These are phyloP conservation scores for Pluteus cervinus DNA, from an alignment of 768 basidiomycete genomes.

Conservation along the genomic window DNA sequence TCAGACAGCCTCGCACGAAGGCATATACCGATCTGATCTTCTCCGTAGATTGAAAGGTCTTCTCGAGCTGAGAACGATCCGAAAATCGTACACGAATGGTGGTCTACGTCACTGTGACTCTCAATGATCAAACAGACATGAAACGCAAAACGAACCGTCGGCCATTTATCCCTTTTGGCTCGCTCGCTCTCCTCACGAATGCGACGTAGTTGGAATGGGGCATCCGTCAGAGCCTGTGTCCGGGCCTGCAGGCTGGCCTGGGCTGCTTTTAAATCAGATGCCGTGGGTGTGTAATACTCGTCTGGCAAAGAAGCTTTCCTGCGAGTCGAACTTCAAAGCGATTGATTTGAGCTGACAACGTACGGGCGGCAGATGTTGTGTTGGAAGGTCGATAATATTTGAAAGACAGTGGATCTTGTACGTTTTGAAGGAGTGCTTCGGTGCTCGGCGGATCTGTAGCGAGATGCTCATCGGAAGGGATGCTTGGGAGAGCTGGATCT, in stretches of 20 bases:
- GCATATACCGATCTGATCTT: slow-evolving; percentile 83
- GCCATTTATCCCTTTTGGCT: slow-evolving; percentile 63
- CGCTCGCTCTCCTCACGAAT: slow-evolving; percentile 57
- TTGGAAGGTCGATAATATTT: slow-evolving; percentile 44
- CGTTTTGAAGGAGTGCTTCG: background rate
- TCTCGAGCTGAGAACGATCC: slow-evolving; percentile 79
- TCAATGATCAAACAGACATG: slow-evolving; percentile 1
- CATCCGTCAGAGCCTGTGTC: slow-evolving; percentile 56
- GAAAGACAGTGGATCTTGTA: slow-evolving; percentile 20
- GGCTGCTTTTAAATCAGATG: slow-evolving; percentile 63
- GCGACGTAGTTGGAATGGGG: slow-evolving; percentile 63
- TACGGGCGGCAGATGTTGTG: slow-evolving; percentile 24
- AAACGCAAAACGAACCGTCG: slow-evolving; percentile 41
- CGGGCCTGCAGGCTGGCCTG: slow-evolving; percentile 59
- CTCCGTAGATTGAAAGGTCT: slow-evolving; percentile 66
- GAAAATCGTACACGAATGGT: slow-evolving; percentile 77
- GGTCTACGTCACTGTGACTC: slow-evolving; percentile 41
- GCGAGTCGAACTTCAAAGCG: slow-evolving; percentile 8
- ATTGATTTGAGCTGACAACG: slow-evolving; percentile 13
- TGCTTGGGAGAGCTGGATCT: too few relatives aligned
- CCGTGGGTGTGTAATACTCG: slow-evolving; percentile 66
- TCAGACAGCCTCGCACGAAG: slow-evolving; percentile 67
- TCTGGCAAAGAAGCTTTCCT: slow-evolving; percentile 53
- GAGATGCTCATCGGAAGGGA: slow-evolving; percentile 12
- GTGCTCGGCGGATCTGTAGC: background rate